These are phyloP conservation scores for Geotrichum candidum DNA, from an alignment of 1,139 yeast species.

Conservation along the genomic window DNA sequence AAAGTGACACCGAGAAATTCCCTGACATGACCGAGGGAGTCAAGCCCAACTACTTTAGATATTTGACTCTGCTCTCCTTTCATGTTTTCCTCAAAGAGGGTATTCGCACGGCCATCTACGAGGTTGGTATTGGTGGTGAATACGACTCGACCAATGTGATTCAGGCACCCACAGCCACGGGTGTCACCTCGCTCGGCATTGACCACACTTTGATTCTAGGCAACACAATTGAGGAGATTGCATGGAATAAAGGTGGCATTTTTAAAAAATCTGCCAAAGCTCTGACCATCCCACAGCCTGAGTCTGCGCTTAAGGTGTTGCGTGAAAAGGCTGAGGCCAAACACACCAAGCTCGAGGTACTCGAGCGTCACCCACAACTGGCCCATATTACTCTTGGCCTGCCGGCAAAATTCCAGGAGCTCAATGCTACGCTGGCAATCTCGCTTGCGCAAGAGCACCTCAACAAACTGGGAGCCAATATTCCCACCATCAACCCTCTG, in stretches of 20 bases:
- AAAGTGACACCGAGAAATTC: constrained; percentile 51
- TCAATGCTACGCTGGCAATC: constrained; percentile 84
- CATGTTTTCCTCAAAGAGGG: constrained; percentile 85
- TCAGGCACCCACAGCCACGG: constrained; percentile 74
- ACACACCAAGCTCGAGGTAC: constrained; percentile 44
- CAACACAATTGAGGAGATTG: constrained; percentile 77
- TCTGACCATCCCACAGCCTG: constrained; percentile 55
- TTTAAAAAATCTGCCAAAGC: constrained; percentile 68
- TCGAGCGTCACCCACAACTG: constrained; percentile 39
- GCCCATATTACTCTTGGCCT: constrained; percentile 55
- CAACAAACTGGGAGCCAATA: constrained; percentile 40
- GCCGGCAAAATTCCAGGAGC: constrained; percentile 77
- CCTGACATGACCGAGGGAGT: constrained; percentile 68
- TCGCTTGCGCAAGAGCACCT: constrained; percentile 66
- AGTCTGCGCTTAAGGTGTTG: constrained; percentile 43
- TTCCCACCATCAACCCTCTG: constrained; percentile 35
- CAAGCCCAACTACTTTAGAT: constrained; percentile 92
- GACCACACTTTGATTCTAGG: constrained; percentile 93
- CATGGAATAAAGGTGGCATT: constrained; percentile 96
- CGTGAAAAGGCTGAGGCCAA: constrained; percentile 64
- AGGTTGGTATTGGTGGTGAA: constrained; percentile 98
- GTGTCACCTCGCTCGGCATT: constrained; percentile 80
- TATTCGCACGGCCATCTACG: constrained; percentile 88
- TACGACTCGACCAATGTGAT: constrained; percentile 91
- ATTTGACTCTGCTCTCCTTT: constrained; percentile 79